Evolutionary conservation across 331 rosid genomes (phyloP).

Genomic region (Phaseolus coccineus): DNA sequence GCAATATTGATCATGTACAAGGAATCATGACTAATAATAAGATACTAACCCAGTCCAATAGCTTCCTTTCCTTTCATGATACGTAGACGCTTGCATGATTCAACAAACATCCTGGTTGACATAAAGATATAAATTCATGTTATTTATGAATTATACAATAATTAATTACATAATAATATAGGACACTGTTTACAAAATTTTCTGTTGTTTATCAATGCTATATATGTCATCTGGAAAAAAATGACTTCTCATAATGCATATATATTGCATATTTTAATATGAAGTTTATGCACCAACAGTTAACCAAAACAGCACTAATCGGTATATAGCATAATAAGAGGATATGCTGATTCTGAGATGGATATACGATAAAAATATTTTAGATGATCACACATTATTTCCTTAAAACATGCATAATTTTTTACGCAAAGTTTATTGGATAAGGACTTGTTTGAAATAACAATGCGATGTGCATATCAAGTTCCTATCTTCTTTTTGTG

Average conservation of each 20-base stretch:
- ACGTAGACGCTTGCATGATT: conserved; percentile 92
- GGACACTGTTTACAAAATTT: background rate
- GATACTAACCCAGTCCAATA: conserved; percentile 80
- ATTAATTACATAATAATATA: background rate
- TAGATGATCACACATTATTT: background rate
- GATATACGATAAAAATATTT: background rate
- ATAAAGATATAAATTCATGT: background rate
- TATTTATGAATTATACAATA: background rate
- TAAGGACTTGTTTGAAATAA: background rate
- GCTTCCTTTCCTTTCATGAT: conserved; percentile 99
- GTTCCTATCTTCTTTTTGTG: background rate
- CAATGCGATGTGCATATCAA: conserved; percentile 2
- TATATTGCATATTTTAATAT: too few species aligned
- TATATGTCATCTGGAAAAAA: too few species aligned
- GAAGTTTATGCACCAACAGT: too few species aligned
- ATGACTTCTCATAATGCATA: too few species aligned
- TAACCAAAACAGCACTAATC: too few species aligned
- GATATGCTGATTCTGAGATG: background rate
- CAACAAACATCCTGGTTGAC: conserved; percentile 90
- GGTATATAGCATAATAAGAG: background rate
- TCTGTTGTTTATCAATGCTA: background rate
- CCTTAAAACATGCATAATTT: conserved; percentile 16
- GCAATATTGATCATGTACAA: background rate
- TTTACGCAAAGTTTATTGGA: conserved; percentile 4
- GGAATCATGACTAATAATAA: background rate